These are phyloP conservation scores for Pelargonium australe DNA, from an alignment of 441 rosid genomes.

Conservation along the genomic window DNA sequence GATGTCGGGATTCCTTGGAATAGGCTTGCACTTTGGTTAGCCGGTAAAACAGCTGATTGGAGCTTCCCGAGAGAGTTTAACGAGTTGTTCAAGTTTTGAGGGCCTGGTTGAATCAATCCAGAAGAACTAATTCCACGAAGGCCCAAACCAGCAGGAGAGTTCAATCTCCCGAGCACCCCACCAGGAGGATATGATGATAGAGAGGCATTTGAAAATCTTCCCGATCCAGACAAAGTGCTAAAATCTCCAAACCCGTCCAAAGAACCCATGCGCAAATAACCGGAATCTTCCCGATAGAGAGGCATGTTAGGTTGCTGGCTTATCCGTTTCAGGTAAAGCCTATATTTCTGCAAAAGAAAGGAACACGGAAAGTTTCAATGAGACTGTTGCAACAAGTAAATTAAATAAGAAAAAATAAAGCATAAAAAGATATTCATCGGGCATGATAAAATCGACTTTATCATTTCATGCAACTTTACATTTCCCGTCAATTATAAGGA, in stretches of 20 bases:
- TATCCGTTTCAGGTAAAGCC: constrained; percentile 71
- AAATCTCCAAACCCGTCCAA: constrained; percentile 50
- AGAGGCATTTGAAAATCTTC: constrained; percentile 40
- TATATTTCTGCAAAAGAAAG: constrained; percentile 55
- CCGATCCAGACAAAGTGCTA: constrained; percentile 38
- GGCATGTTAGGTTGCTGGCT: constrained; percentile 70
- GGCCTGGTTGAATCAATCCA: constrained; percentile 34
- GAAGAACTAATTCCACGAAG: constrained; percentile 51
- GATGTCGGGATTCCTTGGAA: constrained; percentile 64
- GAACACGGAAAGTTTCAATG: neutral
- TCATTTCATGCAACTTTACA: too few species aligned
- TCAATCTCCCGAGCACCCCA: constrained; percentile 56
- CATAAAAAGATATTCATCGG: neutral
- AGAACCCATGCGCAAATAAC: constrained; percentile 50
- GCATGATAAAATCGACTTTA: neutral
- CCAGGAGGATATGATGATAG: constrained; percentile 46
- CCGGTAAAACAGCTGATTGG: constrained; percentile 33
- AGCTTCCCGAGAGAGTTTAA: constrained; percentile 27
- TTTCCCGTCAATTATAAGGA: too few species aligned
- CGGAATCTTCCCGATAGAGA: constrained; percentile 53
- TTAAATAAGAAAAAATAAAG: too few species aligned
- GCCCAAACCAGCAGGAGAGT: constrained; percentile 54
- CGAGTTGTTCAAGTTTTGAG: constrained; percentile 38
- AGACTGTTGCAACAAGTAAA: neutral
- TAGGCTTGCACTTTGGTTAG: constrained; percentile 37